Conservation (phyloP, 805 yeast species). For the Wickerhamiella lipophila region DNA sequence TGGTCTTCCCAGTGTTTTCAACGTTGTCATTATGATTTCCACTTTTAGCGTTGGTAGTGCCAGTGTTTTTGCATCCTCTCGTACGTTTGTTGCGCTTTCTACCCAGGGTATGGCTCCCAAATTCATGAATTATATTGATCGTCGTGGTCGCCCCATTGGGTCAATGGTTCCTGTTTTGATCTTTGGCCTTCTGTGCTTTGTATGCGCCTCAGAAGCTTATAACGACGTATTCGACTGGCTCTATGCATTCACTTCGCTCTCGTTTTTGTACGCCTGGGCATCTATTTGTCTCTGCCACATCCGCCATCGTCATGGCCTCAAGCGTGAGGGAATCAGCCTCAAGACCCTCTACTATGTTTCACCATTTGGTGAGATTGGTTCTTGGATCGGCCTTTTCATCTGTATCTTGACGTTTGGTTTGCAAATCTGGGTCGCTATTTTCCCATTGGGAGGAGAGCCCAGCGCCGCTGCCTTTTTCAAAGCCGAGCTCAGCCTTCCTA, state of each 20-base stretch:
- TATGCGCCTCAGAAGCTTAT: constrained; percentile 47
- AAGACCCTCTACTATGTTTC: constrained; percentile 58
- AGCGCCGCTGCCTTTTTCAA: constrained; percentile 37
- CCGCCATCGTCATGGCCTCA: constrained; percentile 51
- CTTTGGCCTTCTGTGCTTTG: constrained; percentile 46
- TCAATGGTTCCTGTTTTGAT: constrained; percentile 40
- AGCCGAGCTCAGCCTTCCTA: constrained; percentile 39
- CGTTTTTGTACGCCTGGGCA: constrained; percentile 69
- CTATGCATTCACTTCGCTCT: constrained; percentile 59
- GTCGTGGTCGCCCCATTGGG: constrained; percentile 62
- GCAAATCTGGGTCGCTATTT: constrained; percentile 72
- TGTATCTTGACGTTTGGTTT: constrained; percentile 53
- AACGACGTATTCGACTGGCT: constrained; percentile 53
- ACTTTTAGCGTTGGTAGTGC: constrained; percentile 63
- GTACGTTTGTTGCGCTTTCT: constrained; percentile 55
- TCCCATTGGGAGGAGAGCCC: constrained; percentile 41
- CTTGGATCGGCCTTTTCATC: constrained; percentile 46
- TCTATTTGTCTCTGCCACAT: constrained; percentile 56
- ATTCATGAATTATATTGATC: constrained; percentile 52
- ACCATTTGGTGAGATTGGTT: constrained; percentile 57
- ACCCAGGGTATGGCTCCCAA: constrained; percentile 53
- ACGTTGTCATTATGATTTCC: constrained; percentile 55
- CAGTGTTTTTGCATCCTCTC: constrained; percentile 60
- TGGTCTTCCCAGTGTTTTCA: constrained; percentile 57
- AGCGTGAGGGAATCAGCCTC: constrained; percentile 52